Evolutionary conservation across 2,329 filamentous ascomycete genomes (phyloP), one percentile per base, ranked within the genome.

Genomic region (Ambrosiella cleistominuta): DNA sequence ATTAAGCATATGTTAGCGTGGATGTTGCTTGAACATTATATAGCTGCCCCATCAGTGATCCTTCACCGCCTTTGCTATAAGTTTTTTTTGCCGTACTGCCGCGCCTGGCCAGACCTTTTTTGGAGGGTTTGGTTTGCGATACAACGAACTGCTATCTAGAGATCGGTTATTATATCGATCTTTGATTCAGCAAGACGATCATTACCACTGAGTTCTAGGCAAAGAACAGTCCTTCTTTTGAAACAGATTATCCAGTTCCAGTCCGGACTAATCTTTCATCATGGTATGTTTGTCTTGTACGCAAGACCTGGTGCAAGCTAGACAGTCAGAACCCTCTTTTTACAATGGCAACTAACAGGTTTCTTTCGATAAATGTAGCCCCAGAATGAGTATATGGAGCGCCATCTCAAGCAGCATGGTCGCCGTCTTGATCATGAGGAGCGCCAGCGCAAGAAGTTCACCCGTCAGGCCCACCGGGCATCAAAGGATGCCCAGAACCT

Each of bases 401-500:
- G 86, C 71, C 89, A 82, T 76, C 75, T 78, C 65, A 70, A 72
- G 64, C 68, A 71, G 60, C 70, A 73, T 63, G 76, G 82, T 61
- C 79, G 70, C 62, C 69, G 74, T 60, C 74, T 79, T 62, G 88
- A 95, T 69, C 80, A 91, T 70, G 90, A 96, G 67, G 93, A 98
- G 74, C 84, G 90, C 64, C 75, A 76, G 61, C 86, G 93, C 66
- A 98, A 98, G 78, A 82, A 83, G 65, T 75, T 81, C 62, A 93
- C 93, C 61, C 85, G 93, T 74, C 88, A 95, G 74, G 85, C 82
- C 61, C 91, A 98, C 77, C 83, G 90, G 72, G 81, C 81, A 59
- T 93, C 86, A 55, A 79, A 93, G 68, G 85, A 95, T 74, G 89
- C 93, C 27, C 91, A 97, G 76, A 95, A 93, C 71, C 78, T 96